Evolutionary conservation across 441 rosid species (phyloP).

Genomic region (Populus hybrid): DNA sequence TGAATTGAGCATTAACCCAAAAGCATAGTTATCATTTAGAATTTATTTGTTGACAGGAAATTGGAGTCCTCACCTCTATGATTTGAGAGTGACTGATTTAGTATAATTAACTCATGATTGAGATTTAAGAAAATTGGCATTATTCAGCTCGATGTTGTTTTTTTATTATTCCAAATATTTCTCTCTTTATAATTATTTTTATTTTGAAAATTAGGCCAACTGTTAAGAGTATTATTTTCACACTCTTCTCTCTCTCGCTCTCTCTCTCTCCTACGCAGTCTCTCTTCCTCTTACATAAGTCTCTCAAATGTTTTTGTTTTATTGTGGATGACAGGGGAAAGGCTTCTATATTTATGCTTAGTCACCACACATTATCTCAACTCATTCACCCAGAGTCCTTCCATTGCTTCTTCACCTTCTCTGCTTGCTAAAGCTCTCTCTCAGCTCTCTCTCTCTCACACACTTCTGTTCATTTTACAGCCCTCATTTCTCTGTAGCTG

Average conservation of each 20-base stretch:
- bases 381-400: slow-evolving; percentile 43
- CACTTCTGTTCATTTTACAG: slow-evolving; percentile 12
- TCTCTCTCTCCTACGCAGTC: not conserved
- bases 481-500: slow-evolving; percentile 9
- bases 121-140: not conserved
- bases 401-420: slow-evolving; percentile 20
- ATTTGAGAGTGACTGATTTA: not conserved
- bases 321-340: not conserved
- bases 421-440: slow-evolving; percentile 23
- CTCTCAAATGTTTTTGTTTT: not conserved
- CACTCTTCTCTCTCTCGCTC: not conserved
- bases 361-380: slow-evolving; percentile 43
- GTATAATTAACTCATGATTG: not conserved
- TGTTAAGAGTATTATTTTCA: not conserved
- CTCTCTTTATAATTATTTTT: not conserved
- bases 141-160: not conserved
- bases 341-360: slow-evolving; percentile 31
- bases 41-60: not conserved
- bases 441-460: not conserved
- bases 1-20: too few species aligned
- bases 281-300: not conserved
- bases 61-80: not conserved
- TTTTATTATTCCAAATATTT: not conserved
- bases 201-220: not conserved
- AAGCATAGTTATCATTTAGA: not conserved